Evolutionary conservation across 805 yeast genomes (phyloP), one percentile per base, ranked within the genome.

Genomic region (Candida anglica): DNA sequence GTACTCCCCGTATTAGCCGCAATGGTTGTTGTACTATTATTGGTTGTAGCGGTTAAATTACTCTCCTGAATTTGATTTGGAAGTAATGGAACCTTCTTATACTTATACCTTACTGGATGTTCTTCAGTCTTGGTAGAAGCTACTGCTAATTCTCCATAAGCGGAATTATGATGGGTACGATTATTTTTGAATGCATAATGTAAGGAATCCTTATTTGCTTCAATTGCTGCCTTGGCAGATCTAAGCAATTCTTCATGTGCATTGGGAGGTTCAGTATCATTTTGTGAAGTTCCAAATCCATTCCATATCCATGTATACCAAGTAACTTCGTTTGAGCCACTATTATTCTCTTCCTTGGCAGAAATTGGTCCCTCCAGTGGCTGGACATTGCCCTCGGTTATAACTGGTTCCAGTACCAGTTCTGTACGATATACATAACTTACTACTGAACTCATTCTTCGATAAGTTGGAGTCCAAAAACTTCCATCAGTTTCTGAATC

Each of bases 1-100:
- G n/a, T n/a, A n/a, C n/a, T n/a, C n/a, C n/a, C n/a, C n/a, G n/a
- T n/a, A n/a, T n/a, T n/a, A n/a, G n/a, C n/a, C n/a, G n/a, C n/a
- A n/a, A n/a, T n/a, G 6, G 8, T 15, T 15, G 14, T 15, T 4
- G 28, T 6, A 9, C 10, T 17, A 9, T 13, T n/a, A 7, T 15
- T 15, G 28, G 4, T 29, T 4, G 34, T 13, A 4, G 13, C 26
- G 10, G 21, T 19, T 5, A 61, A 41, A 7, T 48, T 27, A 7
- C 43, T 47, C 33, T 65, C 71, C 30, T 58, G 61, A 11, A 50
- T 40, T 45, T 66, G 70, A 28, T 52, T 55, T 4, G 66, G 63
- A 6, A 54, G 45, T 2, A 63, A 29, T 0, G 71, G 71, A 15
- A 53, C 47, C 29, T 53, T 59, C 23, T 47, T 52, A 24, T 50